These are phyloP conservation scores for Ustilago loliicola DNA, from an alignment of 1,284 basidiomycete genomes.

Conservation along the genomic window DNA sequence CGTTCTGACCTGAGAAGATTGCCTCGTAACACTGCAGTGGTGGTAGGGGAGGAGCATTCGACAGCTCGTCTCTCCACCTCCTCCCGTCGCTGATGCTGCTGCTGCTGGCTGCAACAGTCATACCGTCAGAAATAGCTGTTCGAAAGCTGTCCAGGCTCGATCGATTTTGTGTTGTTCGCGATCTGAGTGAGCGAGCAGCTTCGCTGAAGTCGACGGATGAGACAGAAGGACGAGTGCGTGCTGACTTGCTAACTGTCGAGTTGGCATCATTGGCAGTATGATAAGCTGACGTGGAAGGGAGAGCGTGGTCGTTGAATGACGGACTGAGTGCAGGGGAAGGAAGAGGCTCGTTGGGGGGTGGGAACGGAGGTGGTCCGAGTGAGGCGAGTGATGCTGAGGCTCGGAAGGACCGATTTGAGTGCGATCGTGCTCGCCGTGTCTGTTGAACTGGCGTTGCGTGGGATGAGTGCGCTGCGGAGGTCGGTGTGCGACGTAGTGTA, in stretches of 20 bases:
- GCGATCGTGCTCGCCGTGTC: constrained; percentile 26
- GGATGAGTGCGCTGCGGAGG: constrained; percentile 15
- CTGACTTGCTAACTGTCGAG: constrained; percentile 14
- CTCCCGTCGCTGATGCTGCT: constrained; percentile 19
- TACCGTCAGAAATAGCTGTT: constrained; percentile 41
- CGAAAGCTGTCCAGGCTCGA: constrained; percentile 45
- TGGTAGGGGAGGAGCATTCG: constrained; percentile 32
- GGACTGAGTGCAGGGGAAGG: constrained; percentile 42
- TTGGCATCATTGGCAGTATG: constrained; percentile 28
- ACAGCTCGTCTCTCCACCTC: constrained; percentile 14
- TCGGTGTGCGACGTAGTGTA: constrained; percentile 35
- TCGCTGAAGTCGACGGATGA: constrained; percentile 42
- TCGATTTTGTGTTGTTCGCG: constrained; percentile 28
- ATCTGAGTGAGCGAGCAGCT: constrained; percentile 26
- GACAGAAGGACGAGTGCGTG: constrained; percentile 21
- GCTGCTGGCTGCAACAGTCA: constrained; percentile 25
- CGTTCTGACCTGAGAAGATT: constrained; percentile 26
- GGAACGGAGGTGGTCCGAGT: constrained; percentile 42
- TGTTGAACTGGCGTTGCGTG: constrained; percentile 26
- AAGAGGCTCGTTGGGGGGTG: constrained; percentile 49
- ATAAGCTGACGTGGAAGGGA: constrained; percentile 30
- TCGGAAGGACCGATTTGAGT: constrained; percentile 40
- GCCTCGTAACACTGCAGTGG: constrained; percentile 41
- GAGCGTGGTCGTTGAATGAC: constrained; percentile 31
- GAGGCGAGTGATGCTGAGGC: constrained; percentile 37